phyloP scores from a whole-genome alignment of 345 rosid genomes.

The Brassica incana region DNA sequence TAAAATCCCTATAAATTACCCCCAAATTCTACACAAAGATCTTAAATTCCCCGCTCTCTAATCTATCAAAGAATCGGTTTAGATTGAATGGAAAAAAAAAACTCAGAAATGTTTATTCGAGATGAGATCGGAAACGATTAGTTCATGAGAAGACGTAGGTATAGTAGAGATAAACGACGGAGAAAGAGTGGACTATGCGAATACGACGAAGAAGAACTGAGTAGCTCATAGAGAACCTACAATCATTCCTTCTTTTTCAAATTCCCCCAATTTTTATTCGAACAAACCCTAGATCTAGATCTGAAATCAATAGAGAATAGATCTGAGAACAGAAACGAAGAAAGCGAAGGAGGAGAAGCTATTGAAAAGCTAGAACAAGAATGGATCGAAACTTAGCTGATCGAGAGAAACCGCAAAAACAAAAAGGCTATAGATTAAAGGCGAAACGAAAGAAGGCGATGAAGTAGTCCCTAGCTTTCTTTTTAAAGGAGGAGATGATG shows the following conservation, averaged over 20 bases:
- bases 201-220: conserved; percentile 65
- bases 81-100: not conserved
- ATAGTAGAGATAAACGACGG: conserved; percentile 92
- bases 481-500: conserved; percentile 28
- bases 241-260: conserved; percentile 38
- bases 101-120: not conserved
- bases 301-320: conserved; percentile 3
- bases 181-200: conserved; percentile 80
- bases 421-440: not conserved
- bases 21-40: not conserved
- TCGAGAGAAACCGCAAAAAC: not conserved
- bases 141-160: conserved; percentile 78
- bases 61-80: conserved; percentile 16
- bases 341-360: not conserved
- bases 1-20: not conserved
- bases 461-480: not conserved
- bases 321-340: conserved; percentile 24
- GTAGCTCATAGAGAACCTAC: conserved; percentile 59
- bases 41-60: conserved; percentile 1
- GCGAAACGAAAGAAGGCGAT: conserved; percentile 41
- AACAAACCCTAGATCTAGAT: conserved; percentile 38
- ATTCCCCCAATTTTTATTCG: conserved; percentile 16
- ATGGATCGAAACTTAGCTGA: conserved; percentile 34
- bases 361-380: not conserved
- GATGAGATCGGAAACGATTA: conserved; percentile 23